phyloP scores from a whole-genome alignment of 2,329 filamentous ascomycete genomes.

The Claviceps sp. region DNA sequence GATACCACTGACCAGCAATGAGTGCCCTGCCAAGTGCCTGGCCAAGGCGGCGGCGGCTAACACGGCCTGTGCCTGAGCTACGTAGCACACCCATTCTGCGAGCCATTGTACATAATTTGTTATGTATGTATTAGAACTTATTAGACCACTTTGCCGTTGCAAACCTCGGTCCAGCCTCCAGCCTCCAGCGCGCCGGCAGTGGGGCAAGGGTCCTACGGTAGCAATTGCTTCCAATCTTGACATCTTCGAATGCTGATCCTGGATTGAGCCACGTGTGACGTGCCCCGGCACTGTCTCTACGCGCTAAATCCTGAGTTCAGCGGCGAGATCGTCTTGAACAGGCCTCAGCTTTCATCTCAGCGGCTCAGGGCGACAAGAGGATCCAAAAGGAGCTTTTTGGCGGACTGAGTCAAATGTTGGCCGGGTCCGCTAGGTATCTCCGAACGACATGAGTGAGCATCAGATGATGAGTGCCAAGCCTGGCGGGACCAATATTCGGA shows the following conservation, averaged over 20 bases:
- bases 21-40: neutral
- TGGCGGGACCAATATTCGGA: neutral
- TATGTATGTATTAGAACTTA: neutral
- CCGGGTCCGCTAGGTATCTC: neutral
- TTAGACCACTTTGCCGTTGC: neutral
- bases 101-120: neutral
- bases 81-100: neutral
- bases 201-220: neutral
- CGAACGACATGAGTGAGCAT: neutral
- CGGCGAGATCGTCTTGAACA: too few relatives aligned
- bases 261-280: neutral
- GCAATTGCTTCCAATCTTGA: neutral
- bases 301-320: neutral
- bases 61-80: neutral
- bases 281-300: neutral
- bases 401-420: neutral
- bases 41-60: neutral
- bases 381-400: neutral
- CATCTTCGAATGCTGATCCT: neutral
- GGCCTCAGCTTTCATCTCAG: too few relatives aligned
- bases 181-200: neutral
- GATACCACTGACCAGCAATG: too few relatives aligned
- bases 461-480: neutral
- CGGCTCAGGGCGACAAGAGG: neutral
- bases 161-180: neutral